These are phyloP conservation scores for Cladophialophora psammophila DNA, from an alignment of 2,329 filamentous ascomycete species.

Conservation along the genomic window DNA sequence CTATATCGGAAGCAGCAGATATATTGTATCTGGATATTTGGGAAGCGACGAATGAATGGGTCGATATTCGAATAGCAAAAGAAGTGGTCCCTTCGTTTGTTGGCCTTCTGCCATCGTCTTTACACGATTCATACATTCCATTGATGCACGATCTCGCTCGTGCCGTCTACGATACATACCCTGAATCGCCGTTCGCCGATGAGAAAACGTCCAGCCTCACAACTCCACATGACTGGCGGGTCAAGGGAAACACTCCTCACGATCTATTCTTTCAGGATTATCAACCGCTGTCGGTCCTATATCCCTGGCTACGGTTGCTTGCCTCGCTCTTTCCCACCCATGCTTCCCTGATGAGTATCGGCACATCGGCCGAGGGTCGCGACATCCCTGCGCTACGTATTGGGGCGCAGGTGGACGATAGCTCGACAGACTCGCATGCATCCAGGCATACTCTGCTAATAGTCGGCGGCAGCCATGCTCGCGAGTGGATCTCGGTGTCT, in stretches of 20 bases:
- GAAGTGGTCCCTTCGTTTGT: conserved; percentile 78
- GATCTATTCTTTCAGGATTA: conserved; percentile 93
- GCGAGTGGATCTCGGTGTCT: conserved; percentile 95
- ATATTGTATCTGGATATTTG: conserved; percentile 88
- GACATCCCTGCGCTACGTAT: conserved; percentile 84
- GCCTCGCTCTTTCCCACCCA: conserved; percentile 88
- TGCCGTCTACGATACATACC: conserved; percentile 79
- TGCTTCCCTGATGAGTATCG: conserved; percentile 75
- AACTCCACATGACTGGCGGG: conserved; percentile 51
- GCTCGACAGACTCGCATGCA: conserved; percentile 51
- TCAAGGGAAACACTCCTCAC: conserved; percentile 28
- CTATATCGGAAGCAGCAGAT: conserved; percentile 74
- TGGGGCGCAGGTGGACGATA: conserved; percentile 59
- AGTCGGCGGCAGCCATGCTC: conserved; percentile 85
- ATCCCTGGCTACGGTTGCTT: conserved; percentile 90
- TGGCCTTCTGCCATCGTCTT: conserved; percentile 75
- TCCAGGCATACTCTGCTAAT: conserved; percentile 78
- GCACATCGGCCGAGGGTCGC: conserved; percentile 85
- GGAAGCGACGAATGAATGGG: conserved; percentile 81
- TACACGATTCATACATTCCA: conserved; percentile 74
- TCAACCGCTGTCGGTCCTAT: conserved; percentile 82
- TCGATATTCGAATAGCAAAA: conserved; percentile 81
- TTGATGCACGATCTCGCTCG: conserved; percentile 82
- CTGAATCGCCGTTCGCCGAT: conserved; percentile 47
- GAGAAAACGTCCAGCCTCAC: conserved; percentile 24